A percentile compares a stretch with the other conserved stretches of the same genome.
Conservation (phyloP, 805 yeast genomes). For the Monosporozyma unispora region DNA sequence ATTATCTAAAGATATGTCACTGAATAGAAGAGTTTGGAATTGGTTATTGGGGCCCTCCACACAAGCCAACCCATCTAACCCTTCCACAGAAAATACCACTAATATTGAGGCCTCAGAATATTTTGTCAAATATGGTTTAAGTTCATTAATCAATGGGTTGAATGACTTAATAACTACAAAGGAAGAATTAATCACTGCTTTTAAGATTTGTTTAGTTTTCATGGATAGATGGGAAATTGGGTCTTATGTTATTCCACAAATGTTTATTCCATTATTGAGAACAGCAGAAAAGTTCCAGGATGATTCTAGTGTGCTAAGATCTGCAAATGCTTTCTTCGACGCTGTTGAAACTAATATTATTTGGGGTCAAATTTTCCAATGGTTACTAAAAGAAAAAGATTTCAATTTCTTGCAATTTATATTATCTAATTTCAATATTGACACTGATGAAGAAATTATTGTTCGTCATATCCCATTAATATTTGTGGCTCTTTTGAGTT, state of each 20-base stretch:
- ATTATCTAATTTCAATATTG: constrained; percentile 54
- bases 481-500: constrained; percentile 39
- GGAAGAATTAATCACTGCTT: constrained; percentile 36
- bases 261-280: constrained; percentile 57
- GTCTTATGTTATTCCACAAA: constrained; percentile 54
- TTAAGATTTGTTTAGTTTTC: constrained; percentile 58
- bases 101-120: constrained; percentile 28
- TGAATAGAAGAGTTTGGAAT: constrained; percentile 87
- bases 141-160: constrained; percentile 45
- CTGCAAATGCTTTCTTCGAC: constrained; percentile 70
- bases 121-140: constrained; percentile 50
- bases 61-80: not conserved
- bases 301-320: constrained; percentile 36
- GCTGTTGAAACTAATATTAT: constrained; percentile 73
- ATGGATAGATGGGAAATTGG: constrained; percentile 97
- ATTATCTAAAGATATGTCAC: constrained; percentile 81
- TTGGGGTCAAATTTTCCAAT: constrained; percentile 54
- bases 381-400: constrained; percentile 25
- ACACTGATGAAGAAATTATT: constrained; percentile 78
- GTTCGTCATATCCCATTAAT: constrained; percentile 67
- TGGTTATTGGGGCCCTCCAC: constrained; percentile 75
- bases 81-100: constrained; percentile 12
- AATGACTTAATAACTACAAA: constrained; percentile 36
- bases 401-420: constrained; percentile 50
- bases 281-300: constrained; percentile 33